Percentiles rank a stretch among this genome's conserved stretches.
Evolutionary conservation across 768 basidiomycete species (phyloP).

Genomic region (Phylloporus rhodoxanthus): DNA sequence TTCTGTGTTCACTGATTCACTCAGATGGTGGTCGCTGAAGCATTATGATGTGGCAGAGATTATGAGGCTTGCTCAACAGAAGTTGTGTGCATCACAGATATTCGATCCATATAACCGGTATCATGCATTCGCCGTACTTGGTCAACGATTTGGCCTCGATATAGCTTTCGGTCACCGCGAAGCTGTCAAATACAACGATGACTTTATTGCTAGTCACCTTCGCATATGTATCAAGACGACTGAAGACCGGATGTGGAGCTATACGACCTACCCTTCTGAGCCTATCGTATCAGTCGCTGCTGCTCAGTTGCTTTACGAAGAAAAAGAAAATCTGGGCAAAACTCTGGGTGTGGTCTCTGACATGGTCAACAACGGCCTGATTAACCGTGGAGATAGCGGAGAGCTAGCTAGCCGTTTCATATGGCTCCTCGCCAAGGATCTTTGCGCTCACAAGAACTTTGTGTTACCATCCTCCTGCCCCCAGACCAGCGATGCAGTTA

Average conservation of each 20-base stretch:
- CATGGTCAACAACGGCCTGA: no score
- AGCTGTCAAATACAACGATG: not conserved
- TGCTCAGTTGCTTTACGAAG: no score
- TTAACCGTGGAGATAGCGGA: no score
- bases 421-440: no score
- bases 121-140: not conserved
- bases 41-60: not conserved
- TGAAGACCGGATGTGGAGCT: not conserved
- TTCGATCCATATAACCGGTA: not conserved
- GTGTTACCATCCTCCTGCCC: no score
- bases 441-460: no score
- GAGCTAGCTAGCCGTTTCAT: no score
- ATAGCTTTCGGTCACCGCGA: not conserved
- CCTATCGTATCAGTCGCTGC: not conserved
- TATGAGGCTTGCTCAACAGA: not conserved
- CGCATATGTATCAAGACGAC: not conserved
- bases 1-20: not conserved
- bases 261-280: not conserved
- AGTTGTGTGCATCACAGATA: not conserved
- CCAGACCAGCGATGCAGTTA: no score
- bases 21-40: not conserved
- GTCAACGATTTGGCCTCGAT: not conserved
- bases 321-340: not conserved
- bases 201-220: not conserved
- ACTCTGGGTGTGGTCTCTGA: no score